Percentiles rank a stretch among this genome's conserved stretches.
These are phyloP conservation scores for Myriosclerotinia curreyana DNA, from an alignment of 2,329 filamentous ascomycete species.

Conservation along the genomic window DNA sequence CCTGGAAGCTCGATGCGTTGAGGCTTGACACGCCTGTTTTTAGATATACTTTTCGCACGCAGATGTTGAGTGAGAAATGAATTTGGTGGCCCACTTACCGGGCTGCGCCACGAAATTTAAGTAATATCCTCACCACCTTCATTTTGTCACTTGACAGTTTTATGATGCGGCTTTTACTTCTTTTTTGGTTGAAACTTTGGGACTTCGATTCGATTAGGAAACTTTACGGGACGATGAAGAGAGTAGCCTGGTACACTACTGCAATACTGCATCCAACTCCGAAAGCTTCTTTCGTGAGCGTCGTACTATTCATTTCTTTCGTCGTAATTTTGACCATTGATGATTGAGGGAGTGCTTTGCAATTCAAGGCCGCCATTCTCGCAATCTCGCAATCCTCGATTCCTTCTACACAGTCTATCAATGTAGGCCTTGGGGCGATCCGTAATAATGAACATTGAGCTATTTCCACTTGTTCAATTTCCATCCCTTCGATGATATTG, in stretches of 20 bases:
- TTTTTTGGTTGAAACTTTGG: constrained; percentile 15
- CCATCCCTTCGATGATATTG: neutral
- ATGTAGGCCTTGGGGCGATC: constrained; percentile 3
- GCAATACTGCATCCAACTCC: constrained; percentile 9
- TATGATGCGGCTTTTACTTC: constrained; percentile 12
- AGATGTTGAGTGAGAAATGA: constrained; percentile 8
- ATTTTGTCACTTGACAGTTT: constrained; percentile 22
- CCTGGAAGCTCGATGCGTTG: constrained; percentile 12
- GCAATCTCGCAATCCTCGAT: constrained; percentile 16
- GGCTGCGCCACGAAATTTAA: constrained; percentile 14
- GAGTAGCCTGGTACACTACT: constrained; percentile 6
- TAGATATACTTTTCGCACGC: constrained; percentile 5
- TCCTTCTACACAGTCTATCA: neutral
- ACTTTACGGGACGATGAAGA: constrained; percentile 13
- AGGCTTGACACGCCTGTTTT: constrained; percentile 16
- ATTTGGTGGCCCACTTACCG: constrained; percentile 14
- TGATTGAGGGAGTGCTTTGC: too few relatives aligned
- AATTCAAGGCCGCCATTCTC: too few relatives aligned
- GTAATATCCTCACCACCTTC: constrained; percentile 11
- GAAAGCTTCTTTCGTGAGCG: constrained; percentile 1
- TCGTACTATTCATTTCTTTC: constrained; percentile 10
- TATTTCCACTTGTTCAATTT: constrained; percentile 6
- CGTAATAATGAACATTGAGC: constrained; percentile 11
- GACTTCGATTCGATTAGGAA: constrained; percentile 18
- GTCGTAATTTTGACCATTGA: constrained; percentile 15